Conservation (phyloP, 2,329 filamentous ascomycete genomes). For the Plenodomus biglobosus region DNA sequence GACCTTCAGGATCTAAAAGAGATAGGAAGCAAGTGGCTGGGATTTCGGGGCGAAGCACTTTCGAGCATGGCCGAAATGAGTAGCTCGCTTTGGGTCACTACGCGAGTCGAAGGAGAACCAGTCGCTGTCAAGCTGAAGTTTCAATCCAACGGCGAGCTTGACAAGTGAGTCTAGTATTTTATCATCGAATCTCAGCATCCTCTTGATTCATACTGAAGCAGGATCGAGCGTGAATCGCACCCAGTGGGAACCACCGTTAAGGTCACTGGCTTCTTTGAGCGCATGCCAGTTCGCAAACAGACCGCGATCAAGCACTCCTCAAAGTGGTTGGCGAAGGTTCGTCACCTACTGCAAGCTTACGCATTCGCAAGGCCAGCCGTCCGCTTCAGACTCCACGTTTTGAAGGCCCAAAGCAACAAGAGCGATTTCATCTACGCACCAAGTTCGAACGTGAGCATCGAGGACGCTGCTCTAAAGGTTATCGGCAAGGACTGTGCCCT, state of each 20-base stretch:
- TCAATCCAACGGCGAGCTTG: conserved; percentile 52
- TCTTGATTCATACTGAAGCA: background rate
- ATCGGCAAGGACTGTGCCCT: conserved; percentile 60
- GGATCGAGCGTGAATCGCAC: conserved; percentile 49
- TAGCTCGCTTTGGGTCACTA: conserved; percentile 60
- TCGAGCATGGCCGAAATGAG: conserved; percentile 65
- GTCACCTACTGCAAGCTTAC: conserved; percentile 63
- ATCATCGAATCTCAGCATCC: background rate
- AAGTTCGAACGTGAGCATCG: conserved; percentile 50
- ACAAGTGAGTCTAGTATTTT: conserved; percentile 35
- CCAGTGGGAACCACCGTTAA: conserved; percentile 70
- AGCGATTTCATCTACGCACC: conserved; percentile 66
- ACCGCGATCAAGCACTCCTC: conserved; percentile 58
- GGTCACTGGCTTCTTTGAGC: conserved; percentile 60
- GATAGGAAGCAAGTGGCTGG: conserved; percentile 63
- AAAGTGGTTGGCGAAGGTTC: conserved; percentile 61
- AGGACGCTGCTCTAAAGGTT: conserved; percentile 63
- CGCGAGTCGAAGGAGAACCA: conserved; percentile 62
- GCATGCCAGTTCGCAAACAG: conserved; percentile 65
- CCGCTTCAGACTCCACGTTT: conserved; percentile 62
- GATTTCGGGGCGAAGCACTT: conserved; percentile 75
- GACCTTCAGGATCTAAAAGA: conserved; percentile 62
- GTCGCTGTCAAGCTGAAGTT: conserved; percentile 59
- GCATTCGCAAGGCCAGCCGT: conserved; percentile 66
- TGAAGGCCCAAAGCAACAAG: conserved; percentile 55